Evolutionary conservation across 2,329 filamentous ascomycete species (phyloP), one percentile per base, ranked within the genome.

Genomic region (Neocucurbitaria cava): DNA sequence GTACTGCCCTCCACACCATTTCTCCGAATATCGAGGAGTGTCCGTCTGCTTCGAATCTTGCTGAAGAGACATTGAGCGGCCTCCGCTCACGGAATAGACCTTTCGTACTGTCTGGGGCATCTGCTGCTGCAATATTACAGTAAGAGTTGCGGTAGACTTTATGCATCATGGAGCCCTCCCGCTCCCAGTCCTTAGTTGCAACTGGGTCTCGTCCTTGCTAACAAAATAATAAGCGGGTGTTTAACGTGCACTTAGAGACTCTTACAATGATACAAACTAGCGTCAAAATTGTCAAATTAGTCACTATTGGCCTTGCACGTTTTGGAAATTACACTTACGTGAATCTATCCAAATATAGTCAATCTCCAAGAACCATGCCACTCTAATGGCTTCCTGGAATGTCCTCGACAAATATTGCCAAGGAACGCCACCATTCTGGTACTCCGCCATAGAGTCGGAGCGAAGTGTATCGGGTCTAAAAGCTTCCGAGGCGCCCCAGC

Each of bases 71-170:
- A 6, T 59, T 40, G 4, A 43, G n/a, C 2, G 56, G 52, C 9
- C 51, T 36, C 31, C 67, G 49, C 10, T 43, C 8, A 3, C 66
- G 54, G 46, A 69, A 70, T 2, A 68, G 38, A 1, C 67, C 67
- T 17, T 63, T 58, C 5, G 18, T 28, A 7, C 52, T 54, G 28
- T 69, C 47, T 15, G 24, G 10, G 1, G 66, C 60, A 49, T 68
- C 64, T 23, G 59, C 62, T 20, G 61, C 56, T n/a, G 58, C 62
- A 45, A 71, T 65, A 46, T 70, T 72, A 33, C 68, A 68, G 35
- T 62, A 62, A 5, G 59, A 61, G 35, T 64, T 52, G 3, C 64
- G 56, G 38, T 71, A 71, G 3, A 70, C 58, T 39, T 66, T 45
- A 45, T 69, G 61, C 69, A 70, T 71, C 10, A 59, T 38, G 10